Percentiles rank a stretch among this genome's conserved stretches.
phyloP scores from a whole-genome alignment of 129 eudicot genomes.

The Kitagawia praeruptora region DNA sequence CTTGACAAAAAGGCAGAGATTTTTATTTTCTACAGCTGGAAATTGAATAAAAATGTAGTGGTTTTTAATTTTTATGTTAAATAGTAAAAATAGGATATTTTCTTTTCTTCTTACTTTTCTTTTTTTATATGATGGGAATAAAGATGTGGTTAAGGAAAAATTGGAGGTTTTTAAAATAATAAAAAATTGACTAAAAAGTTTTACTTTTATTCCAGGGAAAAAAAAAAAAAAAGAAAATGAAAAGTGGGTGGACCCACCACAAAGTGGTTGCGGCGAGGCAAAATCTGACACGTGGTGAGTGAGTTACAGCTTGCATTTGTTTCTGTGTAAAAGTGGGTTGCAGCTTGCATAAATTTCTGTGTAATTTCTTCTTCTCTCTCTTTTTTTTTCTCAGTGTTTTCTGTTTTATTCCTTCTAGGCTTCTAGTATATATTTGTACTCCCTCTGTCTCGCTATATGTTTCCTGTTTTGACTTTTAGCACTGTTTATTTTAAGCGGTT shows the following conservation, averaged over 20 bases:
- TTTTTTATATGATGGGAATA: background rate
- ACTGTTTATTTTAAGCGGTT: no score
- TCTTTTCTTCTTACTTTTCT: no score
- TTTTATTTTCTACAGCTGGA: background rate
- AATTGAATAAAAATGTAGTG: background rate
- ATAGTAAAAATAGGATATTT: background rate
- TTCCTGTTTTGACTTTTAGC: no score
- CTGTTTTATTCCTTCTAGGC: no score
- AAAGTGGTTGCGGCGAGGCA: background rate
- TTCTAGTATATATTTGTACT: no score
- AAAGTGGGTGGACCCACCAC: background rate
- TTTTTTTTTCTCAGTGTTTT: no score
- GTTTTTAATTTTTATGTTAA: no score
- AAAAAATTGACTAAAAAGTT: background rate
- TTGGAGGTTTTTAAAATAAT: no score
- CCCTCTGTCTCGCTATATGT: no score
- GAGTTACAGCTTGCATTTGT: background rate
- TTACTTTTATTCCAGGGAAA: background rate
- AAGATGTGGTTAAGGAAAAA: no score
- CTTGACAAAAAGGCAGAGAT: slow-evolving; percentile 10
- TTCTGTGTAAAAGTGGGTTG: slow-evolving; percentile 5
- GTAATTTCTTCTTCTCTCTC: background rate
- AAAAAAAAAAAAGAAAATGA: background rate
- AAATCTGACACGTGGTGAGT: background rate
- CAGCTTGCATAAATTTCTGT: background rate